Conservation (phyloP, 495 filamentous ascomycete genomes). For the Sordaria brevicollis region DNA sequence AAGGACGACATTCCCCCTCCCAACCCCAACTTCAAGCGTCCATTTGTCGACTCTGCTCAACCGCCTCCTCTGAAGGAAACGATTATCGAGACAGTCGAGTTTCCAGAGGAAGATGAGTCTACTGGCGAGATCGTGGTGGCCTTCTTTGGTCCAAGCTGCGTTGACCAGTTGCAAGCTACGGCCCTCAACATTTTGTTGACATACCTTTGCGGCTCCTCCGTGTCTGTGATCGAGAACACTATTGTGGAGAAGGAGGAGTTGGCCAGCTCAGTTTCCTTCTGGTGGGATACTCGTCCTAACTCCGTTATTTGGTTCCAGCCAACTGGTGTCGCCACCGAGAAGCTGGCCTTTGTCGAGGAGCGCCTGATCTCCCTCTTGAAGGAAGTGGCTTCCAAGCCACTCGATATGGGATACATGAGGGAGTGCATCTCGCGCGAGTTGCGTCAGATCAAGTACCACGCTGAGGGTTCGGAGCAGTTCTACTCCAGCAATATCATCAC, state of each 20-base stretch:
- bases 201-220: conserved; percentile 86
- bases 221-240: conserved; percentile 80
- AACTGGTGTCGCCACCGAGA: conserved; percentile 76
- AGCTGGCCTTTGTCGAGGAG: conserved; percentile 71
- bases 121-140: conserved; percentile 74
- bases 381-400: conserved; percentile 63
- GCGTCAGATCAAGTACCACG: conserved; percentile 66
- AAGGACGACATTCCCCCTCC: conserved; percentile 66
- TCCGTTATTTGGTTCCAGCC: conserved; percentile 74
- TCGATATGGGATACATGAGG: conserved; percentile 81
- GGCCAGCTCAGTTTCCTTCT: conserved; percentile 69
- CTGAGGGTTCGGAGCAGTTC: conserved; percentile 63
- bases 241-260: conserved; percentile 91
- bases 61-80: conserved; percentile 61
- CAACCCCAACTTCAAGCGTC: conserved; percentile 65
- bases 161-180: conserved; percentile 47
- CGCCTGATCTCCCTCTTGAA: conserved; percentile 75
- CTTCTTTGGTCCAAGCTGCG: conserved; percentile 76
- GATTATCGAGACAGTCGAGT: conserved; percentile 66
- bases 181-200: conserved; percentile 68
- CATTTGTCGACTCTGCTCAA: conserved; percentile 81
- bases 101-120: conserved; percentile 94
- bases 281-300: conserved; percentile 66
- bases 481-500: conserved; percentile 75
- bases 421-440: conserved; percentile 74